Base-by-base conservation (phyloP, 2,329 filamentous ascomycete genomes). In the Sporothrix euskadiensis region DNA sequence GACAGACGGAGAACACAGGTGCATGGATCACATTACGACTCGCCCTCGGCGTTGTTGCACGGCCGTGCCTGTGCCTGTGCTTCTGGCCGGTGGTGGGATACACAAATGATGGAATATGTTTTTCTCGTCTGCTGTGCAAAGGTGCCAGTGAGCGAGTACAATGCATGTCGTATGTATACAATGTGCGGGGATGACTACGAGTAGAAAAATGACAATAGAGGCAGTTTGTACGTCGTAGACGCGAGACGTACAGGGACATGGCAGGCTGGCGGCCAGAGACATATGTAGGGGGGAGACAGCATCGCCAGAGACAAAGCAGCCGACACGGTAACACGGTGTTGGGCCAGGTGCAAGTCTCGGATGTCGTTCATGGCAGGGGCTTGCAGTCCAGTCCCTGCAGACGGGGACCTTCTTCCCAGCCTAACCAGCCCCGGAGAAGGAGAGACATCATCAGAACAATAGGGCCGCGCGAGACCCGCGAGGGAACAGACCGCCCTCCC, bases 21-120 rank as follows among this genome's bases (percentile, higher is more conserved):
- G 14, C 14, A 49, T 49, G 14, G 44, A 49, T 19, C 44, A 49
- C 44, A 35, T 19, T 7, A 35, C 3, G 4, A 59, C 30, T 16
- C 26, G 26, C 52, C 9, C 52, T 12, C 54, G 32, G 35, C 3
- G 4, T 3, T 26, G n/a, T 56, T 56, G 14, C 52, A 56, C 22
- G n/a, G 22, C 52, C 52, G 32, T 61, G 57, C 57, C 57, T 61
- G 57, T n/a, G 19, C 32, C 57, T 57, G 54, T 57, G 52, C 12
- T 56, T 12, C n/a, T 59, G 8, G 44, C 44, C 44, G 44, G 44
- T 19, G 44, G 44, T 49, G 44, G 44, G 44, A 16, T 49, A 49
- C 44, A 49, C 44, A 19, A 35, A 59, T 35, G 56, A 59, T 35
- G 26, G 26, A 32, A 14, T 59, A 35, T 59, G 56, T 32, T 19